Conservation (phyloP, 192 early-diverging fungal genomes). For the Gaertneriomyces semiglobifer region DNA sequence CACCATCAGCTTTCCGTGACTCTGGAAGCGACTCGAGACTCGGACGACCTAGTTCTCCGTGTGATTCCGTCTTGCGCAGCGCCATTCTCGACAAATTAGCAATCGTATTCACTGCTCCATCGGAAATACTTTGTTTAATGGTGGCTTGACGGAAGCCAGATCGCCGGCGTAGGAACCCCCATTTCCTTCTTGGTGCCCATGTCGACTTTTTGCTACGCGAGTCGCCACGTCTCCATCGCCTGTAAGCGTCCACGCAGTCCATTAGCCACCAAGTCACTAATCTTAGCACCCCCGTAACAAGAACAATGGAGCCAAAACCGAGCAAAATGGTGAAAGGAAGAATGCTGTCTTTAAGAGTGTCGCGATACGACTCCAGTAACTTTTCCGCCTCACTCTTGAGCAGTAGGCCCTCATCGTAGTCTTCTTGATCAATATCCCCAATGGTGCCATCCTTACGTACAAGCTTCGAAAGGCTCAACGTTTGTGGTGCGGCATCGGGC, state of each 20-base stretch:
- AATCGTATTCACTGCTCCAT: neutral
- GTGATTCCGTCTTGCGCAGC: neutral
- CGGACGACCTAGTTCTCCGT: no score
- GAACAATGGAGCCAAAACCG: conserved; percentile 20
- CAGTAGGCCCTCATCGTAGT: neutral
- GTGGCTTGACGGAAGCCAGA: neutral
- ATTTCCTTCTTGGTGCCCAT: neutral
- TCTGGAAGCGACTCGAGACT: no score
- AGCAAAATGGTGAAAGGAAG: conserved; percentile 16
- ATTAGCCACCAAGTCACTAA: neutral
- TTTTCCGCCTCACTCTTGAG: conserved; percentile 11
- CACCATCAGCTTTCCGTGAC: no score
- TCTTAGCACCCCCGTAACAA: conserved; percentile 13
- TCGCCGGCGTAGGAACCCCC: no score
- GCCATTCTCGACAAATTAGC: neutral
- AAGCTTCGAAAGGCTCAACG: no score
- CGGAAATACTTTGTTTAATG: neutral
- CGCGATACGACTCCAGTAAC: conserved; percentile 16
- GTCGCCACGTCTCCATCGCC: neutral
- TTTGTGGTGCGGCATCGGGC: neutral
- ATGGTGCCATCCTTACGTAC: no score
- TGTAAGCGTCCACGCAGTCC: conserved; percentile 3
- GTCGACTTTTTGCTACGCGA: neutral
- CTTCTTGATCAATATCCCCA: no score
- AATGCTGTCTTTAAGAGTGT: conserved; percentile 7